Conservation (phyloP, 768 basidiomycete species). For the Pholiota molesta region DNA sequence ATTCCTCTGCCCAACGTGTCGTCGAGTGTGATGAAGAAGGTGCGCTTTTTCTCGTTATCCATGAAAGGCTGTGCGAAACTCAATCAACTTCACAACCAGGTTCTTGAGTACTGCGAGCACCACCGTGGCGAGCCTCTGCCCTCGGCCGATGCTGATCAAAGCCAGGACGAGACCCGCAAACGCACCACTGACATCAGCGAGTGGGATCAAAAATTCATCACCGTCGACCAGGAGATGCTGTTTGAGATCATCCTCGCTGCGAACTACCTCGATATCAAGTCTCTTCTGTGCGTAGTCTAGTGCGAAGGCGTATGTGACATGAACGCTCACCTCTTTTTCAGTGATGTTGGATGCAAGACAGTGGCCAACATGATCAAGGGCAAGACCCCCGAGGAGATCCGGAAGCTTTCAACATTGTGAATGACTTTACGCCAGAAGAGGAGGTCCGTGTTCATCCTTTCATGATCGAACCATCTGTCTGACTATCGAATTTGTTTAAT, state of each 20-base stretch:
- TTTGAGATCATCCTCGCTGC: conserved; percentile 99
- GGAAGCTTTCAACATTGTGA: conserved; percentile 98
- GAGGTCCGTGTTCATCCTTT: conserved; percentile 60
- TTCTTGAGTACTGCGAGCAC: conserved; percentile 99
- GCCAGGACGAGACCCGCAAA: conserved; percentile 92
- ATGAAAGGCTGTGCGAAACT: conserved; percentile 15
- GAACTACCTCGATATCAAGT: conserved; percentile 99
- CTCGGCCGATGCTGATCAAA: conserved; percentile 75
- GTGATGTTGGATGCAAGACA: conserved; percentile 97
- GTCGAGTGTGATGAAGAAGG: conserved; percentile 92
- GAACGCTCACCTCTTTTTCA: conserved; percentile 30
- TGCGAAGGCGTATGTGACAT: background rate
- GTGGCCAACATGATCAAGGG: conserved; percentile 99
- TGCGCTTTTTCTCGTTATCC: conserved; percentile 29
- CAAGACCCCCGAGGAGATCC: conserved; percentile 99
- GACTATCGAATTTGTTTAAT: conserved; percentile 10
- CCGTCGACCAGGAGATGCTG: conserved; percentile 99
- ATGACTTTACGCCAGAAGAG: conserved; percentile 99
- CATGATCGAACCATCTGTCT: background rate
- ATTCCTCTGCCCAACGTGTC: conserved; percentile 96
- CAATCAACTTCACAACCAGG: conserved; percentile 46
- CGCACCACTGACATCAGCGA: conserved; percentile 98
- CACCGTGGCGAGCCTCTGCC: conserved; percentile 98
- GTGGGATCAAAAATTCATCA: conserved; percentile 99
- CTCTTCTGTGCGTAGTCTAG: conserved; percentile 78